These are phyloP conservation scores for Hemisphaericaspora lyxosophila DNA, from an alignment of 1,139 yeast species.

Conservation along the genomic window DNA sequence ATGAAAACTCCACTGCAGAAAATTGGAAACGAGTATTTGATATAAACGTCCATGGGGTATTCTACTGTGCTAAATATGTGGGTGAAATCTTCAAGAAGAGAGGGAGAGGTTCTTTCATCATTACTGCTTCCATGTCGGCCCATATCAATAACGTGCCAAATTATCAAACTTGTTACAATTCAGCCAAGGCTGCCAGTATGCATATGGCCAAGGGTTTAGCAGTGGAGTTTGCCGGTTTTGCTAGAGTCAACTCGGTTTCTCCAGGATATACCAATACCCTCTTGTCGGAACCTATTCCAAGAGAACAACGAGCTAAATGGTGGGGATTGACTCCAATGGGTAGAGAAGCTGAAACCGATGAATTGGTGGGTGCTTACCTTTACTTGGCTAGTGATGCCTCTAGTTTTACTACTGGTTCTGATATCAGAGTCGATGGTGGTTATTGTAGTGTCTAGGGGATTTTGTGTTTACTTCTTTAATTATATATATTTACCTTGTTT, in stretches of 20 bases:
- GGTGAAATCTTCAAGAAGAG: conserved; percentile 50
- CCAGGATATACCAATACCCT: conserved; percentile 61
- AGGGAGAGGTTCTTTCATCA: conserved; percentile 54
- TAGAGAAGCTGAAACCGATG: conserved; percentile 41
- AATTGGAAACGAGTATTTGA: conserved; percentile 53
- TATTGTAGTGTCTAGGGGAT: conserved; percentile 37
- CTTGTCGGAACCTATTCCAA: conserved; percentile 48
- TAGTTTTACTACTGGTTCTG: conserved; percentile 47
- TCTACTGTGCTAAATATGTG: conserved; percentile 57
- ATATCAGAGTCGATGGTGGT: conserved; percentile 49
- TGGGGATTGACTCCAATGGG: conserved; percentile 39
- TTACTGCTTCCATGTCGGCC: conserved; percentile 64
- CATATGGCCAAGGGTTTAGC: conserved; percentile 56
- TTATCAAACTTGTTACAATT: conserved; percentile 56
- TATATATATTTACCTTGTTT: no score
- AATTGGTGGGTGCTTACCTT: conserved; percentile 44
- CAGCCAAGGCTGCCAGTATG: conserved; percentile 59
- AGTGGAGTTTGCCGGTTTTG: conserved; percentile 53
- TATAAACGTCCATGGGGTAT: conserved; percentile 57
- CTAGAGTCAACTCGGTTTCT: conserved; percentile 55
- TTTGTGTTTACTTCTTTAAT: no score
- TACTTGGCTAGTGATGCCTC: conserved; percentile 44
- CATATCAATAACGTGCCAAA: conserved; percentile 55
- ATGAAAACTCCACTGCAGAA: conserved; percentile 43
- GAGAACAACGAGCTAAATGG: conserved; percentile 35